Base-by-base conservation (phyloP, 805 yeast species). In the Candida broadrunensis region DNA sequence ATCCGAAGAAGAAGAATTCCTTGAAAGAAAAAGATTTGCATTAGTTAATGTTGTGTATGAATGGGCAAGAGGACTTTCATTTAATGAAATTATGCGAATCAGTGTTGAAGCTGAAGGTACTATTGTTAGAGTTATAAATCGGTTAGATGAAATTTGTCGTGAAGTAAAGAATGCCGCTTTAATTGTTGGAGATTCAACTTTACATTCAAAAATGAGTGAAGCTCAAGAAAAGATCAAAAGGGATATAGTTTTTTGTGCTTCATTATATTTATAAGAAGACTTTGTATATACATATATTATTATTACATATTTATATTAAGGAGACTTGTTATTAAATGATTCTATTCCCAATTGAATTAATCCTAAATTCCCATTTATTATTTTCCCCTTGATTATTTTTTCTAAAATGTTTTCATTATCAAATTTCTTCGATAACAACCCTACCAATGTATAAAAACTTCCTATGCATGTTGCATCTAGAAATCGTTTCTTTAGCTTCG, bases 191-290 rank as follows among this genome's bases (percentile, higher is more conserved):
- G 97, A 93, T 61, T 81, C 95, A 5, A 77, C 78, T n/a, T 73
- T 93, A 47, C 95, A 89, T 61, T 72, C 87, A 35, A 91, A 91
- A 63, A 88, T 93, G 93, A 73, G 80, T 16, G 84, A 80, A 41
- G 97, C 97, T 0, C 98, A 91, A 64, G 98, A 93, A 58, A 79
- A 81, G 61, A 93, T 93, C 58, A 91, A 91, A 65, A 80, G 99
- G 54, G 99, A 93, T 60, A 93, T 93, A 51, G 98, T 93, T 0
- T 93, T 93, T 65, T 93, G 98, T 60, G 97, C 98, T 3, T 86
- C 96, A 42, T 75, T 93, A 45, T 93, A 93, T 58, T 68, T 91
- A 49, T 90, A 72, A 42, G n/a, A n/a, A n/a, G n/a, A 32, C 31
- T 6, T 25, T 13, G 4, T 8, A 6, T 30, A 18, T 30, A 11